phyloP scores from a whole-genome alignment of 106 monocot genomes.

The Xerophyta viscosa region DNA sequence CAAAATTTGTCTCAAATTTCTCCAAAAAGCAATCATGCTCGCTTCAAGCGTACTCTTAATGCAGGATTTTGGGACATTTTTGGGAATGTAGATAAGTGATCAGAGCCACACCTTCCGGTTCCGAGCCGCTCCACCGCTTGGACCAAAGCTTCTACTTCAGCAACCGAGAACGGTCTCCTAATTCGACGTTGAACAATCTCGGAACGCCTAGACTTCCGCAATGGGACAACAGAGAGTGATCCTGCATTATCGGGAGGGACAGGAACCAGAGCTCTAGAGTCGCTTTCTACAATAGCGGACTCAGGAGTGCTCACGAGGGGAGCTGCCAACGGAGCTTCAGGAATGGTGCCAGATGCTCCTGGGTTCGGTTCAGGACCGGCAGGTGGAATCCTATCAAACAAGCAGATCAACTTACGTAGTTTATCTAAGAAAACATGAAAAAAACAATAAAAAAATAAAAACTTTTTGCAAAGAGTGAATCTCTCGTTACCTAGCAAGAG shows the following conservation, averaged over 20 bases:
- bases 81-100: too few species aligned
- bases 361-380: background rate
- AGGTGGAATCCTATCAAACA: slow-evolving; percentile 15
- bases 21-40: too few species aligned
- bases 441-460: too few species aligned
- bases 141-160: slow-evolving; percentile 55
- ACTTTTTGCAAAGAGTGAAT: background rate
- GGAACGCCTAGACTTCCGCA: slow-evolving; percentile 20
- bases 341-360: background rate
- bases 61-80: too few species aligned
- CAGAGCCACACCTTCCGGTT: slow-evolving; percentile 40
- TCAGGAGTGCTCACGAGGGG: slow-evolving; percentile 4
- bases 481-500: slow-evolving; percentile 16
- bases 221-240: slow-evolving; percentile 27
- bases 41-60: too few species aligned
- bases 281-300: slow-evolving; percentile 10
- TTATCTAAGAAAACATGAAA: too few species aligned
- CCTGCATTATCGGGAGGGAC: slow-evolving; percentile 14
- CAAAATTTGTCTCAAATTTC: too few species aligned
- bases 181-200: slow-evolving; percentile 39
- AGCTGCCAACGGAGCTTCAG: background rate
- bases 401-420: too few species aligned
- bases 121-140: slow-evolving; percentile 52
- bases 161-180: slow-evolving; percentile 47
- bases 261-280: slow-evolving; percentile 28